Evolutionary conservation across 768 basidiomycete species (phyloP).

Genomic region (Trametes punicea): DNA sequence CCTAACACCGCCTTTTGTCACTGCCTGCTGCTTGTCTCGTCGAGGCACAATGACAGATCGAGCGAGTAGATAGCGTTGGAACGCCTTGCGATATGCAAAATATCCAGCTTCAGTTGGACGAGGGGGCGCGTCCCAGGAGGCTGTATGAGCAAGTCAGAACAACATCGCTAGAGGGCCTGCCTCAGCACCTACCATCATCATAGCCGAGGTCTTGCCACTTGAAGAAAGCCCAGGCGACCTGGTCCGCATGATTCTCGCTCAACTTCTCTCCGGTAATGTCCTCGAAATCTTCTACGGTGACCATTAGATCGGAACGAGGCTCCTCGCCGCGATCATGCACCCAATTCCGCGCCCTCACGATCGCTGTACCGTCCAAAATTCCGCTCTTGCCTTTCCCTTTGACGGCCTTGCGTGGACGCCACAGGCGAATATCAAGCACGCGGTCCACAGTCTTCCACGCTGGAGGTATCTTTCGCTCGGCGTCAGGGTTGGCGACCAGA

Average conservation of each 20-base stretch:
- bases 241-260: constrained; percentile 46
- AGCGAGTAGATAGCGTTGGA: constrained; percentile 62
- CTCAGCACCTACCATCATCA: constrained; percentile 66
- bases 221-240: constrained; percentile 78
- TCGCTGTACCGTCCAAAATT: constrained; percentile 29
- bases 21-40: constrained; percentile 39
- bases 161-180: neutral
- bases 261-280: constrained; percentile 40
- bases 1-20: constrained; percentile 40
- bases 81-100: constrained; percentile 62
- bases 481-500: constrained; percentile 55
- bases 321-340: constrained; percentile 61
- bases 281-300: constrained; percentile 66
- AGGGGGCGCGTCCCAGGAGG: constrained; percentile 93
- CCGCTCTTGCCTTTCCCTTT: constrained; percentile 26
- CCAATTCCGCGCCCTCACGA: constrained; percentile 29
- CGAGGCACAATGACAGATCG: constrained; percentile 57
- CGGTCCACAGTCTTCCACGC: constrained; percentile 91
- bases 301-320: constrained; percentile 50
- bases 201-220: constrained; percentile 97
- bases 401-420: constrained; percentile 39
- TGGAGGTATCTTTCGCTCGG: constrained; percentile 67
- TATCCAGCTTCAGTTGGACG: constrained; percentile 53
- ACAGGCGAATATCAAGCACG: constrained; percentile 77
- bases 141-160: constrained; percentile 37